These are phyloP conservation scores for Ustilaginoidea virens DNA, from an alignment of 2,329 filamentous ascomycete species.

Conservation along the genomic window DNA sequence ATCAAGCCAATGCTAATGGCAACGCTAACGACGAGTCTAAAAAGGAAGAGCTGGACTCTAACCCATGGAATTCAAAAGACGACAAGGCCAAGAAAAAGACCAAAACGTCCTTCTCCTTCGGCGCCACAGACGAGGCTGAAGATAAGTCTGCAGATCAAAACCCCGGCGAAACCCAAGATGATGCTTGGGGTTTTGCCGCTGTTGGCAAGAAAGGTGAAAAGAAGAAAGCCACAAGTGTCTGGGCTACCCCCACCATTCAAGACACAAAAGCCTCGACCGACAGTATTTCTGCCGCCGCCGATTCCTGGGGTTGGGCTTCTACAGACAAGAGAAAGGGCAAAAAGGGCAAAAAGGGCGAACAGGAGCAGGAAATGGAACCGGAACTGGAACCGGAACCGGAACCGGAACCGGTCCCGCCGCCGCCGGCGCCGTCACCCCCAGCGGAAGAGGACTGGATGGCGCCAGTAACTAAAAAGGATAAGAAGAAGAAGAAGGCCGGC, in stretches of 20 bases:
- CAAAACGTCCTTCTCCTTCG: slow-evolving; percentile 30
- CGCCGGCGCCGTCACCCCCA: slow-evolving; percentile 16
- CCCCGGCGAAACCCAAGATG: slow-evolving; percentile 15
- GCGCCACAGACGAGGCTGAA: slow-evolving; percentile 24
- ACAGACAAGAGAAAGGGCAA: slow-evolving; percentile 27
- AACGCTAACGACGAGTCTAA: slow-evolving; percentile 19
- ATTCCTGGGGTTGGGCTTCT: slow-evolving; percentile 19
- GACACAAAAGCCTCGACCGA: slow-evolving; percentile 15
- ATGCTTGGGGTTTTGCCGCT: slow-evolving; percentile 15
- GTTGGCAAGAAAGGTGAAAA: slow-evolving; percentile 27
- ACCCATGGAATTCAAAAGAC: slow-evolving; percentile 32
- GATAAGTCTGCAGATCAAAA: slow-evolving; percentile 21
- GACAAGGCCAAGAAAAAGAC: slow-evolving; percentile 38
- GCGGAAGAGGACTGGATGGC: slow-evolving; percentile 14
- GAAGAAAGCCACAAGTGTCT: slow-evolving; percentile 21
- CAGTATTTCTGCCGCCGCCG: slow-evolving; percentile 10
- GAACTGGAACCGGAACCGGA: slow-evolving; percentile 7
- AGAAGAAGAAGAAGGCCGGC: slow-evolving; percentile 13
- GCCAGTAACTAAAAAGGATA: slow-evolving; percentile 13
- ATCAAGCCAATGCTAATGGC: slow-evolving; percentile 9
- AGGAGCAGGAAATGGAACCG: no score
- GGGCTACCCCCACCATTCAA: slow-evolving; percentile 19
- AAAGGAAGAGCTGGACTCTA: slow-evolving; percentile 26
- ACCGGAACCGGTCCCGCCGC: slow-evolving; percentile 9
- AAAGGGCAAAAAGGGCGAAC: no score